Conservation (phyloP, 164 flowering plant genomes). For the Magnolia sinica region DNA sequence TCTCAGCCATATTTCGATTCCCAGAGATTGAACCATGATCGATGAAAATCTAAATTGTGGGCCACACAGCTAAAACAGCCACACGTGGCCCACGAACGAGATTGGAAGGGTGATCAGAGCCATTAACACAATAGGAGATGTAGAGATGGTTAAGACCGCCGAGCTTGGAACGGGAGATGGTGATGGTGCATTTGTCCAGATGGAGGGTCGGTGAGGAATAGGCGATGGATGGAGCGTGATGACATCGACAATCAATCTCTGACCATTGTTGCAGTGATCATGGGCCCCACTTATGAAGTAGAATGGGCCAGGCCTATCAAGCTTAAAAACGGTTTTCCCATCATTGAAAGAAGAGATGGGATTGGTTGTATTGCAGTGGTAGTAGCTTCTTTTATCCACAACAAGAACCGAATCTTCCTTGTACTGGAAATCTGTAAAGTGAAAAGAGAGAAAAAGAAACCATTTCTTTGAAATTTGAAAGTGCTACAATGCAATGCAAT, state of each 20-base stretch:
- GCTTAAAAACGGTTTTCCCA: slow-evolving; percentile 39
- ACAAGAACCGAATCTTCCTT: slow-evolving; percentile 54
- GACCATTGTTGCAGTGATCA: slow-evolving; percentile 54
- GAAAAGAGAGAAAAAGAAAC: not conserved
- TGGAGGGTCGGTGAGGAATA: slow-evolving; percentile 27
- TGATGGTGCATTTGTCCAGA: not conserved
- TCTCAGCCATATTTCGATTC: not conserved
- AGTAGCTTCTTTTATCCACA: slow-evolving; percentile 65
- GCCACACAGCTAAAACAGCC: not conserved
- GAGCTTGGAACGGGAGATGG: not conserved
- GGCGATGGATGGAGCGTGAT: slow-evolving; percentile 24
- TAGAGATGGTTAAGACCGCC: not conserved
- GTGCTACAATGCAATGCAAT: not conserved
- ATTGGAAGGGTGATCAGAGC: not conserved
- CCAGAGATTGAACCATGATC: not conserved
- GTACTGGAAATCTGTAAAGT: slow-evolving; percentile 50
- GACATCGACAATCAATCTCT: slow-evolving; percentile 45
- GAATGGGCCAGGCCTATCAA: slow-evolving; percentile 41
- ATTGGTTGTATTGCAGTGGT: slow-evolving; percentile 51
- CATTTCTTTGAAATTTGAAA: not conserved
- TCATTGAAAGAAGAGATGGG: slow-evolving; percentile 37
- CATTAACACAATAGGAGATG: not conserved
- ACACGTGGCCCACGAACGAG: not conserved
- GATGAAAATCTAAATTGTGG: not conserved
- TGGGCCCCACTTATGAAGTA: slow-evolving; percentile 55